phyloP scores from a whole-genome alignment of 2,329 filamentous ascomycete species.

The Incumbomyces lentus region DNA sequence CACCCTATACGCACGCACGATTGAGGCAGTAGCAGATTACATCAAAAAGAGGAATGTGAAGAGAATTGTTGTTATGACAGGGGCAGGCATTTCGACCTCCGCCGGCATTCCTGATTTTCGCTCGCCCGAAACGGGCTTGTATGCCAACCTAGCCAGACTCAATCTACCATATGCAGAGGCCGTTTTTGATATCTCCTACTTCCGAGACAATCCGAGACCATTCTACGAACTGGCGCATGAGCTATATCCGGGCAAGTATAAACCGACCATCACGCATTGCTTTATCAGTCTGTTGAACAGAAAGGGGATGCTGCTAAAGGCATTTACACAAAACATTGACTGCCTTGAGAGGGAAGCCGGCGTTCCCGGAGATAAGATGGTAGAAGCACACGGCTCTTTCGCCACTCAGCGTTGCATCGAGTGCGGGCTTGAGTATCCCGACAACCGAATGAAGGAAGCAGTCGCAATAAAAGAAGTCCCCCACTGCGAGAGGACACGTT shows the following conservation, averaged over 20 bases:
- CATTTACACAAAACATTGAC: conserved; percentile 98
- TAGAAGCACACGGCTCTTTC: conserved; percentile 94
- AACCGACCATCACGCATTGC: conserved; percentile 78
- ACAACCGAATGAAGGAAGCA: conserved; percentile 60
- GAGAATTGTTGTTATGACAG: conserved; percentile 77
- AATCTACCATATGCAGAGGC: conserved; percentile 83
- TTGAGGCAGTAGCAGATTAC: conserved; percentile 68
- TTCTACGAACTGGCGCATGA: conserved; percentile 91
- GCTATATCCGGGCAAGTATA: conserved; percentile 80
- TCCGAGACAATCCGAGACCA: conserved; percentile 69
- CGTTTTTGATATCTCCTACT: conserved; percentile 88
- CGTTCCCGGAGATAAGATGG: conserved; percentile 66
- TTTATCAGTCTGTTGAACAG: conserved; percentile 75
- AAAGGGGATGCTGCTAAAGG: conserved; percentile 68
- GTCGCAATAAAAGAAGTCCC: conserved; percentile 61
- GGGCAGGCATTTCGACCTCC: conserved; percentile 64
- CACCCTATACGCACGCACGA: conserved; percentile 56
- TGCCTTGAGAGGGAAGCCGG: conserved; percentile 83
- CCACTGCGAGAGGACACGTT: conserved; percentile 50
- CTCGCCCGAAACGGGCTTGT: conserved; percentile 84
- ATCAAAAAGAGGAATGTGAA: conserved; percentile 60
- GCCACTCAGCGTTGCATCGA: conserved; percentile 85
- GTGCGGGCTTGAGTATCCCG: conserved; percentile 63
- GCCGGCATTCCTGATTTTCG: conserved; percentile 80
- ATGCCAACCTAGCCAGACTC: conserved; percentile 78